Base-by-base conservation (phyloP, 2,329 filamentous ascomycete genomes). In the Akanthomyces uredinophilus region DNA sequence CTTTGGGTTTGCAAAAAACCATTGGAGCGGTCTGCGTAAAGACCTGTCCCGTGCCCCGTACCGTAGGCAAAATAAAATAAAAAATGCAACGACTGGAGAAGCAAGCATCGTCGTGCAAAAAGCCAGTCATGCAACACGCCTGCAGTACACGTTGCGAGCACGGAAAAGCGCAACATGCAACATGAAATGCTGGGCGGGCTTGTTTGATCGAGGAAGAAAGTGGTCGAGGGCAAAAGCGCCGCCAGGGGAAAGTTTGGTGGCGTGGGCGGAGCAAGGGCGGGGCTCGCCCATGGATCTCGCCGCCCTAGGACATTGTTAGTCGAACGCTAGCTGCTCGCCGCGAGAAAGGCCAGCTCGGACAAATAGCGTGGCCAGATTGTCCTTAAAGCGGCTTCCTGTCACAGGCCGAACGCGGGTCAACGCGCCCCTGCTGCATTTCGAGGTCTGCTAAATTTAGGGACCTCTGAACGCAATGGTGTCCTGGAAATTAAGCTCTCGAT, bases 391-490 rank as follows among this genome's bases (percentile, higher is more conserved):
- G 51, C 51, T 11, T 14, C 14, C 7, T 16, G 7, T 27, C 24
- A 50, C 14, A 29, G 24, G 27, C 54, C 41, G 22, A 57, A 37
- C 54, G 43, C 54, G 41, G 32, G 32, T 11, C 32, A 35, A 35
- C 32, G 29, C 20, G 32, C 50, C 50, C 50, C 50, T 53, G 50
- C 50, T 16, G 24, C 50, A 22, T 35, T 44, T 24, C 39, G 16
- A 5, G 16, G 37, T 37, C 43, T 29, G 39, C 60, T 41, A 59
- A 65, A 55, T 54, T 63, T 56, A 57, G 39, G 52, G 62, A 60
- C 54, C 41, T 52, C 57, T 53, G 57, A 29, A 61, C 20, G 64
- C 52, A 64, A 60, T 39, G 54, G 63, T 66, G 64, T 63, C 63
- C 61, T 66, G 50, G 61, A 50, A 56, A 63, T 57, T 52, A 29